These are phyloP conservation scores for Lactuca saligna DNA, from an alignment of 129 eudicot genomes.

Conservation along the genomic window DNA sequence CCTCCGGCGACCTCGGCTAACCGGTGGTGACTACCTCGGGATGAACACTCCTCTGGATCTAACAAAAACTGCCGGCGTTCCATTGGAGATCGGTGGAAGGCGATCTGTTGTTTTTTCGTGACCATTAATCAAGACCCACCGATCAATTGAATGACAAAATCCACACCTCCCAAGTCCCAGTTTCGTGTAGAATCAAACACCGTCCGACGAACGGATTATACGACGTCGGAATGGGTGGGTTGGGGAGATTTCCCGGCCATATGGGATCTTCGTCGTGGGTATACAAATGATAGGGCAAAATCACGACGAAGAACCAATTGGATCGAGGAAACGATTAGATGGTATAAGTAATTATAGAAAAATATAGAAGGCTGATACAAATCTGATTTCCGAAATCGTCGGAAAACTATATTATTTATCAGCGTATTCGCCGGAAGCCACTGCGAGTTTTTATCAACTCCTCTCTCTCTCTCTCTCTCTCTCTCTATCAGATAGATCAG, in stretches of 20 bases:
- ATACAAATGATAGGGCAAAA: background rate
- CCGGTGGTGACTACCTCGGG: slow-evolving; percentile 26
- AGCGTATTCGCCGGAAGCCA: slow-evolving; percentile 17
- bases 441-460: slow-evolving; percentile 15
- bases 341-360: slow-evolving; percentile 7
- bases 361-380: slow-evolving; percentile 23
- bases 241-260: slow-evolving; percentile 19
- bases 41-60: slow-evolving; percentile 22
- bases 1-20: slow-evolving; percentile 78
- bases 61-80: slow-evolving; percentile 39
- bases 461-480: background rate
- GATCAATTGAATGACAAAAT: background rate
- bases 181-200: background rate
- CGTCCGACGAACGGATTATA: slow-evolving; percentile 15
- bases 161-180: background rate
- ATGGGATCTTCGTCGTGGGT: slow-evolving; percentile 21
- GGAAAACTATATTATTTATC: slow-evolving; percentile 16
- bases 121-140: slow-evolving; percentile 8
- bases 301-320: slow-evolving; percentile 21
- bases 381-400: slow-evolving; percentile 29
- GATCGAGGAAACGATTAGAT: slow-evolving; percentile 3
- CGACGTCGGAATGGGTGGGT: slow-evolving; percentile 7
- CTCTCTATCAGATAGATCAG: background rate
- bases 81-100: slow-evolving; percentile 28
- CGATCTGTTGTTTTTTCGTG: slow-evolving; percentile 37